Conservation (phyloP, 768 basidiomycete species). For the Lactifluus echinatus region DNA sequence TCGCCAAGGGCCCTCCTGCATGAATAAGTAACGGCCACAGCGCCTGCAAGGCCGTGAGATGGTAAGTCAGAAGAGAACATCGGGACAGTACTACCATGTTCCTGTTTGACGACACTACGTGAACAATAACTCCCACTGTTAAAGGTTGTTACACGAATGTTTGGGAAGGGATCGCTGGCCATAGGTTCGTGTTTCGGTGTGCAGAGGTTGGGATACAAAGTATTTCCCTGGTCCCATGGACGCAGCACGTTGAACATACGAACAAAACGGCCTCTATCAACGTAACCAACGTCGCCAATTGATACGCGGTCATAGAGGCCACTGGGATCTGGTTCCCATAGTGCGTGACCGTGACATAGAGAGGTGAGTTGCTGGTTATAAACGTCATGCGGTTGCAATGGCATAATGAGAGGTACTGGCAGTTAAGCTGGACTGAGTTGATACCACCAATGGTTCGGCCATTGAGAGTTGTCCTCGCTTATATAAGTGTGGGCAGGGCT, state of each 20-base stretch:
- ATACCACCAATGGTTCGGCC: no score
- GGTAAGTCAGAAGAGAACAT: no score
- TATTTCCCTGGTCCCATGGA: not conserved
- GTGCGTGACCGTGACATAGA: slow-evolving; percentile 5
- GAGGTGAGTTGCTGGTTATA: not conserved
- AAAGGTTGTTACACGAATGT: not conserved
- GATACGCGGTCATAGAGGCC: slow-evolving; percentile 12
- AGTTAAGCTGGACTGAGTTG: no score
- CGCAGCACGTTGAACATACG: slow-evolving; percentile 16
- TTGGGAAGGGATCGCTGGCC: not conserved
- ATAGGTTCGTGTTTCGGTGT: not conserved
- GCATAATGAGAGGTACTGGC: not conserved
- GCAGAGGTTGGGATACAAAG: not conserved
- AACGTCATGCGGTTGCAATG: not conserved
- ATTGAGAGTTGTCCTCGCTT: no score
- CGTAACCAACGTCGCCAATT: slow-evolving; percentile 20
- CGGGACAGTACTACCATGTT: no score
- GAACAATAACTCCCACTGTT: not conserved
- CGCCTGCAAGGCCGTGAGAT: no score
- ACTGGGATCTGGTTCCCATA: slow-evolving; percentile 18
- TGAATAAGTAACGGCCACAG: not conserved
- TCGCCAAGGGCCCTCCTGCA: not conserved
- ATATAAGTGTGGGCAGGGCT: no score
- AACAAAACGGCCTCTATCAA: slow-evolving; percentile 11
- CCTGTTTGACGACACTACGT: not conserved